phyloP scores from a whole-genome alignment of 78 protist genomes.

The Dictyostelium capitatum region DNA sequence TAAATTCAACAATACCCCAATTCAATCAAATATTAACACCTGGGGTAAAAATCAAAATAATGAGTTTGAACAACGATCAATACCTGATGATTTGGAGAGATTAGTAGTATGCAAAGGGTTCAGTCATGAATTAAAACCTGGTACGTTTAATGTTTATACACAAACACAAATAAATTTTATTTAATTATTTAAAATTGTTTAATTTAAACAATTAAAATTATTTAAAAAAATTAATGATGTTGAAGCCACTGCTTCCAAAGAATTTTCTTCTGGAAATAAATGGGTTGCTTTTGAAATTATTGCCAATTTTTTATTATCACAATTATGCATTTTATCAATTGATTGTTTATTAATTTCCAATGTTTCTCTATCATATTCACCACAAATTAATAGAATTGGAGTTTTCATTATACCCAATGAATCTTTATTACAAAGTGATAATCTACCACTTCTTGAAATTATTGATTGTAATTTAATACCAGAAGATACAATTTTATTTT shows the following conservation, averaged over 20 bases:
- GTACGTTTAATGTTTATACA: no score
- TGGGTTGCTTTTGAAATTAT: constrained; percentile 13
- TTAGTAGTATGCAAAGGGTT: no score
- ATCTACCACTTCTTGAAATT: constrained; percentile 5
- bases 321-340: neutral
- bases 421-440: neutral
- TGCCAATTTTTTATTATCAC: neutral
- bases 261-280: constrained; percentile 3
- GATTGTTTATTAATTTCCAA: neutral
- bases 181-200: no score
- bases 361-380: constrained; percentile 19
- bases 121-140: no score
- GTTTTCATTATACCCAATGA: neutral
- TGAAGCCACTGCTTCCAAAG: neutral
- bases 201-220: no score
- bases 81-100: no score
- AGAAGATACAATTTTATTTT: neutral
- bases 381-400: neutral
- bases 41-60: no score
- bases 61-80: no score
- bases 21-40: no score
- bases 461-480: neutral
- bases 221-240: constrained; percentile 4
- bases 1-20: no score
- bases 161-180: no score